These are phyloP conservation scores for Grigorovia transvaalensis DNA, from an alignment of 805 yeast genomes.

Conservation along the genomic window DNA sequence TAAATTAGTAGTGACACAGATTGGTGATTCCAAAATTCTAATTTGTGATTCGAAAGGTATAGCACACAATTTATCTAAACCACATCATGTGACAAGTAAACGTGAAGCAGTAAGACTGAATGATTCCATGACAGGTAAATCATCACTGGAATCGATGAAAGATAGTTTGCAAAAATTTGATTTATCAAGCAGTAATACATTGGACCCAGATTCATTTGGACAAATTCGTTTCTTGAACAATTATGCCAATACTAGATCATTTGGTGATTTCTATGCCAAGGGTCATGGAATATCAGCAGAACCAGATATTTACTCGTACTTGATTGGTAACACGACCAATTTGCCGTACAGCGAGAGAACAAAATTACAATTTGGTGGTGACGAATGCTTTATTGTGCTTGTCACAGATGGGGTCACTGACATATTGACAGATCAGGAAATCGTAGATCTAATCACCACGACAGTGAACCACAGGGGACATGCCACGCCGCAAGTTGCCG, in stretches of 20 bases:
- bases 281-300: slow-evolving; percentile 82
- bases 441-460: slow-evolving; percentile 75
- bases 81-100: slow-evolving; percentile 83
- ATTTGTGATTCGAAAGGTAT: slow-evolving; percentile 73
- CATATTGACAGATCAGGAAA: slow-evolving; percentile 76
- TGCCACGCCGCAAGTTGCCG: slow-evolving; percentile 79
- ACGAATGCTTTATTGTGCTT: slow-evolving; percentile 75
- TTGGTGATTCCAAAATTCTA: slow-evolving; percentile 86
- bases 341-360: slow-evolving; percentile 31
- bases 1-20: slow-evolving; percentile 70
- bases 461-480: slow-evolving; percentile 50
- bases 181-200: neutral
- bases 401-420: slow-evolving; percentile 85
- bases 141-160: slow-evolving; percentile 19
- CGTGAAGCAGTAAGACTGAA: slow-evolving; percentile 63
- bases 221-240: slow-evolving; percentile 68
- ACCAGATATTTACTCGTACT: slow-evolving; percentile 68
- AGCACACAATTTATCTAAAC: slow-evolving; percentile 66
- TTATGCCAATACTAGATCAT: slow-evolving; percentile 86
- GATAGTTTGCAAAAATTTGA: too few species aligned
- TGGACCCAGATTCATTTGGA: slow-evolving; percentile 80
- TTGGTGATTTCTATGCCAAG: slow-evolving; percentile 81
- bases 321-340: slow-evolving; percentile 50
- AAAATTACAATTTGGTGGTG: slow-evolving; percentile 53
- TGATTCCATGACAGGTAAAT: slow-evolving; percentile 15